Conservation (phyloP, 306 rosid species). For the Oxytropis ochrocephala region DNA sequence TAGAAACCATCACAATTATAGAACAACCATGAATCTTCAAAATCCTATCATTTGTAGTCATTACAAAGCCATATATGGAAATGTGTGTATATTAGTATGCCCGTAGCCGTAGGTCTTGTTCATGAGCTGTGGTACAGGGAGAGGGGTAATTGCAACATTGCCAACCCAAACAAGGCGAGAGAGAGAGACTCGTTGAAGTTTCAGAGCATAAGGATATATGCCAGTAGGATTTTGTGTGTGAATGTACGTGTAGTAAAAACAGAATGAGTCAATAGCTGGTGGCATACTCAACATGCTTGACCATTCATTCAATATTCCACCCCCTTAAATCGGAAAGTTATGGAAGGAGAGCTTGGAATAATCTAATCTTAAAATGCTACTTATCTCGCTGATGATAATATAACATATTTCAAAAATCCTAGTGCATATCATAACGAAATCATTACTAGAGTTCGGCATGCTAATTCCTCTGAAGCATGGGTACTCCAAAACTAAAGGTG, state of each 20-base stretch:
- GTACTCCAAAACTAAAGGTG: too few species aligned
- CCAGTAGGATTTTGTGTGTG: too few species aligned
- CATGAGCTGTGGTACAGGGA: not conserved
- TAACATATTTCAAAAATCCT: not conserved
- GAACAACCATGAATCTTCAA: slow-evolving; percentile 7
- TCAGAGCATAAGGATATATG: too few species aligned
- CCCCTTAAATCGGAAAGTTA: not conserved
- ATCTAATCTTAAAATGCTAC: not conserved
- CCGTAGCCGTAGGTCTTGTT: not conserved
- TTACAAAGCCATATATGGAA: not conserved
- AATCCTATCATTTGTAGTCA: slow-evolving; percentile 8
- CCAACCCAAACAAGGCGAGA: not conserved
- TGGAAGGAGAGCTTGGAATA: not conserved
- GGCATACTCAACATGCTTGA: not conserved
- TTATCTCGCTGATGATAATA: not conserved
- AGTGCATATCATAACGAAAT: not conserved
- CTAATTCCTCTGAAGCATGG: too few species aligned
- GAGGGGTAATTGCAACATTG: not conserved
- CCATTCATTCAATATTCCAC: not conserved
- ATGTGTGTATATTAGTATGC: not conserved
- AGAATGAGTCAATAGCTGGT: not conserved
- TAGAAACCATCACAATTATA: slow-evolving; percentile 42
- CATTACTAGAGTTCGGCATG: not conserved
- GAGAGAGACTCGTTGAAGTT: not conserved
- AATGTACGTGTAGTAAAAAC: not conserved